Base-by-base conservation (phyloP, 2,329 filamentous ascomycete genomes). In the Didymella pomorum region DNA sequence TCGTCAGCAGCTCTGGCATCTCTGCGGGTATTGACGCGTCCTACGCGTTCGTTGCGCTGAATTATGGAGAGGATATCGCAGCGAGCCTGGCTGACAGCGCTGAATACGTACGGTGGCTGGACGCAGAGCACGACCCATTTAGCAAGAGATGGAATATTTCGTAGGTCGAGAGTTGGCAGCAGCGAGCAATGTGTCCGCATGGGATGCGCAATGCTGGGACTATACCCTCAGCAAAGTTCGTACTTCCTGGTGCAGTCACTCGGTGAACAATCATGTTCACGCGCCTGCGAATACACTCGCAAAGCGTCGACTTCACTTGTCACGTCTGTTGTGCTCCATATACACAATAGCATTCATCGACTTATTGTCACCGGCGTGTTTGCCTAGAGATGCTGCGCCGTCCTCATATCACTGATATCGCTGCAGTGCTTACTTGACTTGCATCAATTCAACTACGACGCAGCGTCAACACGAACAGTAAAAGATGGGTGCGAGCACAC, bases 1-100 rank as follows among this genome's bases (percentile, higher is more conserved):
- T 89, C 6, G 89, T 87, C 83, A 85, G 83, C 2, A 84, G 84
- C 1, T 87, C 86, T 0, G 87, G 88, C 0, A 86, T 87, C 44
- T 85, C 88, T 72, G 79, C 86, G 0, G 87, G 88, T 0, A 87
- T 87, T 47, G 86, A 89, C 74, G 79, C 82, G 44, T 84, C 79
- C 52, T 78, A 86, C 65, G 85, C 83, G 0, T 88, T 82, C 68
- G 76, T 88, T 18, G 77, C 68, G 23, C 70, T 79, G 29, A 72
- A 83, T 10, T 88, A 82, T 71, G 85, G 86, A 1, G 78, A 82
- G 31, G 78, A 79, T 1, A 71, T 80, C 12, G 84, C 85, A 1
- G 71, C 76, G 18, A 68, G 69, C 0, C 71, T 87, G 33, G 82
- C 83, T 1, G 72, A 79, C 39, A 70, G 62, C 29, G 80, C 85